Base-by-base conservation (phyloP, 1,284 basidiomycete genomes). In the Papiliotrema terrestris region DNA sequence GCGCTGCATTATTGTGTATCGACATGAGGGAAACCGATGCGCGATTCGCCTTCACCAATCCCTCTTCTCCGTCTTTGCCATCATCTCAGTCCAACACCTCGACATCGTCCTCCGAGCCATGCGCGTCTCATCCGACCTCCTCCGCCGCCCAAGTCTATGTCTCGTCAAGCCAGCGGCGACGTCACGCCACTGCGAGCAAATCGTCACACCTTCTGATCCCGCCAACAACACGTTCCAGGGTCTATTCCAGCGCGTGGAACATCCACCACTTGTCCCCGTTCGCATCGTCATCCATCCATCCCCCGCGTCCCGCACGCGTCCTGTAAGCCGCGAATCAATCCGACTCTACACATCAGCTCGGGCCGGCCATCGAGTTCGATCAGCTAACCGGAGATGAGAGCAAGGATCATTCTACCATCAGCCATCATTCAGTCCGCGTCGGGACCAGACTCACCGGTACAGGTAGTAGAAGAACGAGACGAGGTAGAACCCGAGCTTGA, bases 391-490 rank as follows among this genome's bases (percentile, higher is more conserved):
- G 87, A 86, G 71, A 91, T 91, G 64, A 91, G 83, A 15, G 88
- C 88, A 45, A 89, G 84, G 68, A 91, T 91, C 89, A 91, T 90
- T 70, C 88, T 89, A 58, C 26, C 43, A 56, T 47, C 25, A 32
- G 22, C 26, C 37, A n/a, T 57, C 29, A 11, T 42, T 20, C 26
- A 14, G 17, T 51, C 43, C 35, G 54, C 45, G 35, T 26, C 20
- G 20, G 2, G 20, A 45, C n/a, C 6, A 56, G 46, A 26, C 88
- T 64, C 67, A 91, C 89, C 90, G 83, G 78, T 96, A 97, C 67
- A 96, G 86, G 74, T 95, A 96, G 80, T 94, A 96, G 83, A 95
- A 95, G 83, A 95, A 95, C 47, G 87, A 91, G 59, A 95, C 80
- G 55, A 95, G 84, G 77, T 94, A 96, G 78, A 95, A 94, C 20